Base-by-base conservation (phyloP, 208 protist species). In the Naegleria gruberi region DNA sequence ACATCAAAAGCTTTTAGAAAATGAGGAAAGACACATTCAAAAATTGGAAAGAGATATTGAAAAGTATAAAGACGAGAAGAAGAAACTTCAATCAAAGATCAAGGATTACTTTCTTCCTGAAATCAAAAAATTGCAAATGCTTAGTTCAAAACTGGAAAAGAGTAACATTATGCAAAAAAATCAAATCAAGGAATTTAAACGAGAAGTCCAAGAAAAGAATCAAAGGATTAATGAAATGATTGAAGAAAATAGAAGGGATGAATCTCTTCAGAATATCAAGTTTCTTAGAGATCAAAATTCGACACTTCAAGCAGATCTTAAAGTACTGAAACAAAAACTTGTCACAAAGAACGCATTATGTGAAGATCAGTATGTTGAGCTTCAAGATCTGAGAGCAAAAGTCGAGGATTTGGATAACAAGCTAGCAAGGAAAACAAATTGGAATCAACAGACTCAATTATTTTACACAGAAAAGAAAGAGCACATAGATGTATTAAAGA, bases 1-100 rank as follows among this genome's bases (percentile, higher is more conserved):
- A 55, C 83, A 87, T 55, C n/a, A 87, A 87, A 87, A 87, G 30
- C 43, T 87, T 40, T 40, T 87, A 1, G 43, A 87, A n/a, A 87
- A 87, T 10, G 83, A 87, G 5, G 83, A 87, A 40, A 41, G n/a
- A 40, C 34, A 45, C 43, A 46, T 87, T n/a, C n/a, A 87, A 41
- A 47, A 87, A 34, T 15, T 87, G 2, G 44, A 87, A 37, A 41
- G 55, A 55, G n/a, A 55, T 55, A 41, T 87, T 17, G 83, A 46
- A 37, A 55, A 87, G 34, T 8, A 37, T 37, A 77, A 77, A 37
- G 65, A 77, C 26, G 65, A 77, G 65, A 77, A 77, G 30, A 77
- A n/a, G 65, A 77, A 77, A 37, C 34, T 77, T 37, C 65, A 77
- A 37, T 7, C 30, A 37, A 77, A 77, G 30, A 37, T 77, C 30